Conservation (phyloP, 1,284 basidiomycete species). For the Phellinidium pouzarii region DNA sequence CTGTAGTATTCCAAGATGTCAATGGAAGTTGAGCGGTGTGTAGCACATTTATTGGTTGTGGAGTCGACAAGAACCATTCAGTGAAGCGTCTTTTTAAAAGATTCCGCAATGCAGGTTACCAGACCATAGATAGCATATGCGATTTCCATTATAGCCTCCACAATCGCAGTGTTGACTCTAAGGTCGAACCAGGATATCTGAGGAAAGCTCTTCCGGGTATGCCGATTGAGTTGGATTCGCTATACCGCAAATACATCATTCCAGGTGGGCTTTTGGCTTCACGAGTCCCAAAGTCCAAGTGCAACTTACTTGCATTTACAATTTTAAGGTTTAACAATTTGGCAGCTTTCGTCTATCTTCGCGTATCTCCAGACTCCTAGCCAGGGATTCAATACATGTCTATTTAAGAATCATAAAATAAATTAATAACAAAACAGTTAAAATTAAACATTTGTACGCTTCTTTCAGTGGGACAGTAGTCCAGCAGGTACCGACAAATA, state of each 20-base stretch:
- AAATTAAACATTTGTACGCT: neutral
- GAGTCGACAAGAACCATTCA: too few species aligned
- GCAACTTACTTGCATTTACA: neutral
- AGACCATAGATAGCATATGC: conserved; percentile 88
- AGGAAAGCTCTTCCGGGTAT: conserved; percentile 48
- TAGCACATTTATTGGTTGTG: too few species aligned
- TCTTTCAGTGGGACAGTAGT: conserved; percentile 73
- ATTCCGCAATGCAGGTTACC: conserved; percentile 83
- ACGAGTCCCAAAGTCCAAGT: conserved; percentile 14
- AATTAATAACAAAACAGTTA: too few species aligned
- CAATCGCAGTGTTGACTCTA: conserved; percentile 59
- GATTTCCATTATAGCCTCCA: conserved; percentile 80
- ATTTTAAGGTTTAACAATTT: conserved; percentile 61
- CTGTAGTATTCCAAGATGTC: too few species aligned
- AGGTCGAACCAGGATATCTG: conserved; percentile 78
- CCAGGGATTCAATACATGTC: conserved; percentile 84
- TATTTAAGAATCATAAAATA: neutral
- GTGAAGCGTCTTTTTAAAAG: too few species aligned
- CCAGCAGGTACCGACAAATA: conserved; percentile 96
- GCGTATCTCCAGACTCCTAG: conserved; percentile 77
- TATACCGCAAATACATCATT: conserved; percentile 48
- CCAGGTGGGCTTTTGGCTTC: conserved; percentile 52
- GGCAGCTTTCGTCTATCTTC: conserved; percentile 90
- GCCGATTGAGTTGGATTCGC: conserved; percentile 18
- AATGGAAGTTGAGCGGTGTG: too few species aligned